Base-by-base conservation (phyloP, 371 early-diverging fungal genomes). In the Apophysomyces trapeziformis region DNA sequence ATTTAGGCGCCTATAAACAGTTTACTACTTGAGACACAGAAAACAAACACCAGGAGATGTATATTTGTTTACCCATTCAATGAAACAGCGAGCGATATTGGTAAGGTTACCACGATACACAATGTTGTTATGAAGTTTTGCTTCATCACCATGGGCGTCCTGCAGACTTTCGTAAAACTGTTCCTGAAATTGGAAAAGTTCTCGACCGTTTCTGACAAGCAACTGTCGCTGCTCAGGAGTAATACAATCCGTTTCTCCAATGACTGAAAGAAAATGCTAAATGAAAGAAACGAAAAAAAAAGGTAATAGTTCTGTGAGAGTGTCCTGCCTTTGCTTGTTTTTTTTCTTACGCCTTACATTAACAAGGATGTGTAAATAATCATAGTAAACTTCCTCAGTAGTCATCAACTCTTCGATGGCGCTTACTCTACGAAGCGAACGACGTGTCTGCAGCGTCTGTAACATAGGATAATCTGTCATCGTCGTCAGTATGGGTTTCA, bases 41-140 rank as follows among this genome's bases (percentile, higher is more conserved):
- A 26, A 26, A 26, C 32, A 26, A 26, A 26, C 32, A 26, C 32
- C 32, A 3, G 32, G 32, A 26, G 32, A 26, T 26, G 32, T 26
- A 3, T 1, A 26, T 26, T 26, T 26, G 32, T 58, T 68, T 73
- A 80, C 80, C 76, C 74, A 75, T 57, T 71, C 63, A 18, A 74
- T 67, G 71, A 82, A 79, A 26, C 77, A 79, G 0, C 57, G 60
- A 2, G 82, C 76, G 50, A 82, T 75, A 0, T 63, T 64, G n/a
- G 54, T 69, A 3, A 78, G 39, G 37, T 76, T 69, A n/a, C 72
- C 68, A 21, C 61, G 57, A 21, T 75, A 69, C 2, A 39, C 47
- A 6, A 62, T 46, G 8, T 56, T 62, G 13, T 70, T 64, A 5
- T 38, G 39, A 14, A 58, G 63, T 16, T 56, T 50, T 21, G 58